phyloP scores from a whole-genome alignment of 2,329 filamentous ascomycete species.

The Hymenoscyphus linearis region DNA sequence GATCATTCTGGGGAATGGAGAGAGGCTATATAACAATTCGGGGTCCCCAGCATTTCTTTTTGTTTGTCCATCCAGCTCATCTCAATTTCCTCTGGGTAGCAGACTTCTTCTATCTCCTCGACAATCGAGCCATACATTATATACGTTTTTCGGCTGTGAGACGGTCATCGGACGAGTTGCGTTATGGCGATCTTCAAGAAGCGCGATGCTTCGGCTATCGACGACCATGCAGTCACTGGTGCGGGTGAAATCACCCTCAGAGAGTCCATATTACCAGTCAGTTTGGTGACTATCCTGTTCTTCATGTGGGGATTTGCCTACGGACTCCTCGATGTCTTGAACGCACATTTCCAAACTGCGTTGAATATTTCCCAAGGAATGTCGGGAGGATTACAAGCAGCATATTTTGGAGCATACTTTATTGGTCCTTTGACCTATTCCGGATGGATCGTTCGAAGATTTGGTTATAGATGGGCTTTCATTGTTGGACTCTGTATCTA shows the following conservation, averaged over 20 bases:
- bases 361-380: conserved; percentile 52
- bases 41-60: not conserved
- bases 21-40: not conserved
- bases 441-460: conserved; percentile 64
- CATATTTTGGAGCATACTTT: conserved; percentile 69
- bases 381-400: conserved; percentile 60
- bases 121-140: not conserved
- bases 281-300: conserved; percentile 67
- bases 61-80: not conserved
- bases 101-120: not conserved
- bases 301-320: conserved; percentile 88
- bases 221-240: conserved; percentile 64
- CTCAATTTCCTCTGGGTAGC: not conserved
- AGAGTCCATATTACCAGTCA: conserved; percentile 49
- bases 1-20: not conserved
- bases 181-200: not conserved
- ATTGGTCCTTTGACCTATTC: conserved; percentile 61
- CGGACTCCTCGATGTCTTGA: conserved; percentile 76
- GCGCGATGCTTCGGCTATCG: conserved; percentile 46
- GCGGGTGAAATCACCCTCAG: conserved; percentile 58
- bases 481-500: conserved; percentile 72
- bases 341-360: conserved; percentile 50
- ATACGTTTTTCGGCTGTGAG: not conserved
- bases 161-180: not conserved
- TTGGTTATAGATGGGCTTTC: conserved; percentile 74